Evolutionary conservation across 768 basidiomycete species (phyloP), one percentile per base, ranked within the genome.

Genomic region (Trametes cingulata): DNA sequence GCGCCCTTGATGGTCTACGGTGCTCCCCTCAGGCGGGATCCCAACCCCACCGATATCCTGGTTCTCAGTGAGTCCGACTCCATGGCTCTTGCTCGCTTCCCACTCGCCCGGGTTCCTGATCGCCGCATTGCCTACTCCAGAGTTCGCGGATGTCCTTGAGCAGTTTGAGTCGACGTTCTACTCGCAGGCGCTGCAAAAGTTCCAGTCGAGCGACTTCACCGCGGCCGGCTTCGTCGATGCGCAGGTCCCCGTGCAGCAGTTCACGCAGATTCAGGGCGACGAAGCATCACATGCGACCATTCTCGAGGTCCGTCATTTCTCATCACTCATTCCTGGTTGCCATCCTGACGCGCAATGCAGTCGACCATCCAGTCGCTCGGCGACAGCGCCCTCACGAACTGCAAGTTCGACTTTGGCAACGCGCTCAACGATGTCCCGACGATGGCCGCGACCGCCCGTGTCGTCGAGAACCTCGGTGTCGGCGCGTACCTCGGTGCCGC

Each of bases 381-480:
- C 29, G 81, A 72, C 39, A 43, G 67, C 17, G 81, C 88, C 5
- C 73, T 89, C 53, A 76, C 76, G 13, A 75, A 71, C 24, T 93
- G 91, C 77, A 70, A 73, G 35, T 93, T 91, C 78, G 79, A 88
- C 67, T 91, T 94, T 63, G 77, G 77, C 55, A 72, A 77, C 2
- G 88, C 75, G 0, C 76, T 93, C 49, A 80, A 77, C 1, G 82
- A 87, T 69, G 90, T 92, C 37, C 33, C 80, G 3, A 86, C 85
- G 14, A 90, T 91, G 88, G 80, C 84, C 27, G 77, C 82, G 1
- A 79, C 80, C 10, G 92, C 91, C 1, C 90, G 91, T 60, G 76
- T 86, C 0, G 82, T 94, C 19, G 92, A 94, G 76, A 78, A 82
- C 56, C 79, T 90, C 41, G 92, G 92, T 54, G 89, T 92, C 37